Conservation (phyloP, 2,329 filamentous ascomycete genomes). For the Apiospora saccharicola region DNA sequence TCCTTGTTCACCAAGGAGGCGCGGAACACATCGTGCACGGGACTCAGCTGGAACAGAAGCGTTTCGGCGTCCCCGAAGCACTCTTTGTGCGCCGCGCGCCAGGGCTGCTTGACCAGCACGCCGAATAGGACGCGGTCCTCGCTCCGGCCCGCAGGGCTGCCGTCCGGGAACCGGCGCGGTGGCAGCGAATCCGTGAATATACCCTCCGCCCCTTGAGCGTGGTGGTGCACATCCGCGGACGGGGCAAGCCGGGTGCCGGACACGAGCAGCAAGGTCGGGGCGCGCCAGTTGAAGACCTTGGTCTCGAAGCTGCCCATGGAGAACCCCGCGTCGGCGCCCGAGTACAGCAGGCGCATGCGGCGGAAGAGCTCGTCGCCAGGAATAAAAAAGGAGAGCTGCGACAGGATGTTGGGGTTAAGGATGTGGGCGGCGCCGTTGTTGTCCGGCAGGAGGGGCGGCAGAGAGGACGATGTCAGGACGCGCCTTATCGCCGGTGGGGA, state of each 20-base stretch:
- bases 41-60: slow-evolving; percentile 74
- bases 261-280: slow-evolving; percentile 76
- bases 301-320: slow-evolving; percentile 80
- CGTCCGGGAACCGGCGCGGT: slow-evolving; percentile 64
- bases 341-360: slow-evolving; percentile 72
- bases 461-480: slow-evolving; percentile 15
- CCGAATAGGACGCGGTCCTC: slow-evolving; percentile 68
- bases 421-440: slow-evolving; percentile 59
- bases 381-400: slow-evolving; percentile 78
- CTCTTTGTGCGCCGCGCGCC: slow-evolving; percentile 72
- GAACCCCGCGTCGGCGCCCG: slow-evolving; percentile 74
- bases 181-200: slow-evolving; percentile 69
- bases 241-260: slow-evolving; percentile 67
- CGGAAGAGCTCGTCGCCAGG: slow-evolving; percentile 70
- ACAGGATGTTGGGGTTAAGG: slow-evolving; percentile 68
- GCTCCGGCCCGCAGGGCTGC: slow-evolving; percentile 47
- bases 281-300: slow-evolving; percentile 79
- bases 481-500: not conserved
- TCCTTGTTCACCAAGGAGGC: slow-evolving; percentile 71
- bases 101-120: slow-evolving; percentile 70
- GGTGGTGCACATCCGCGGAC: slow-evolving; percentile 45
- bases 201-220: slow-evolving; percentile 54
- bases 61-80: slow-evolving; percentile 73
- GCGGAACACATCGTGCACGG: slow-evolving; percentile 74
- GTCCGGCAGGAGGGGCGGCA: slow-evolving; percentile 56